These are phyloP conservation scores for Saksenaea vasiformis DNA, from an alignment of 371 early-diverging fungal genomes.

Conservation along the genomic window DNA sequence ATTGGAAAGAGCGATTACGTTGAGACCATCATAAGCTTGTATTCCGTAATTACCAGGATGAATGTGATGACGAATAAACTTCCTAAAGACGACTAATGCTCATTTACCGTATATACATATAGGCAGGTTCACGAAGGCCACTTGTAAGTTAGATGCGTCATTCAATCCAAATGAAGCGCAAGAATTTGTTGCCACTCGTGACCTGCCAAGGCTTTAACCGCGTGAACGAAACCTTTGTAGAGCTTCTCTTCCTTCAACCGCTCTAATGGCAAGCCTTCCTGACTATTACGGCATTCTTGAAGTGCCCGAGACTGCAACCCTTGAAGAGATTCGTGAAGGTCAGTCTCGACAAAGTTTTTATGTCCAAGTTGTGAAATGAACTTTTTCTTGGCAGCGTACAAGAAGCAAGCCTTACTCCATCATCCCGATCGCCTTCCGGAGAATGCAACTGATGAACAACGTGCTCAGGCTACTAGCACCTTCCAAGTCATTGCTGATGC, in stretches of 20 bases:
- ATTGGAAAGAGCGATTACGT: too few relatives aligned
- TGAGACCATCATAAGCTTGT: too few relatives aligned
- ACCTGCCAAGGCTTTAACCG: too few relatives aligned
- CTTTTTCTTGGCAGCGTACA: constrained; percentile 58
- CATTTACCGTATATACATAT: too few relatives aligned
- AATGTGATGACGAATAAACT: too few relatives aligned
- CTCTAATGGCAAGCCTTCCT: constrained; percentile 24
- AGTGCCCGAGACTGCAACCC: constrained; percentile 21
- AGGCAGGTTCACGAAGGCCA: too few relatives aligned
- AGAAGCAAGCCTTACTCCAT: constrained; percentile 73
- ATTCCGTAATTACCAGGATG: too few relatives aligned
- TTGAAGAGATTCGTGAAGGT: constrained; percentile 36
- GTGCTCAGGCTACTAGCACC: constrained; percentile 67
- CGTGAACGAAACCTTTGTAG: too few relatives aligned
- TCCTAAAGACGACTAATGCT: too few relatives aligned
- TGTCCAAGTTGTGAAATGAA: neutral
- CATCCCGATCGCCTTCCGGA: constrained; percentile 79
- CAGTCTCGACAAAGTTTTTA: neutral
- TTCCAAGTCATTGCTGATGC: constrained; percentile 83
- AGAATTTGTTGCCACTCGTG: too few relatives aligned
- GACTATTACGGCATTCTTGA: constrained; percentile 38
- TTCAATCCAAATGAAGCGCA: too few relatives aligned
- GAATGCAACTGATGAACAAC: constrained; percentile 56
- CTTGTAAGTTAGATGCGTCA: too few relatives aligned
- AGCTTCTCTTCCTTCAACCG: neutral